phyloP scores from a whole-genome alignment of 2,329 filamentous ascomycete species.

The Penicillium occitanis region DNA sequence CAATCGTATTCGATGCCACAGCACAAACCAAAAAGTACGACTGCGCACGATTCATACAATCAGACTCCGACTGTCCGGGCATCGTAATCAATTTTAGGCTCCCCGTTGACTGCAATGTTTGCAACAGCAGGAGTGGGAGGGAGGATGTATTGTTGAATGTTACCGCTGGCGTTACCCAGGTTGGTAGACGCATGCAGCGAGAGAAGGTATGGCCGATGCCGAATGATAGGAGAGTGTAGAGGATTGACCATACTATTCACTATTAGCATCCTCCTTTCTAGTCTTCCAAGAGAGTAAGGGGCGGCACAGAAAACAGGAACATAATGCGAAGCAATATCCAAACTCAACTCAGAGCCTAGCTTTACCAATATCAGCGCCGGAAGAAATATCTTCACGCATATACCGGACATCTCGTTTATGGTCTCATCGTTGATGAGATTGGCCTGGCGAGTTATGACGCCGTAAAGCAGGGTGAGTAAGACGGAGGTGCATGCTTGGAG shows the following conservation, averaged over 20 bases:
- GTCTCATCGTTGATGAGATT: conserved; percentile 49
- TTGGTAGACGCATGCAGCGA: conserved; percentile 50
- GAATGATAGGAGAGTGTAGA: conserved; percentile 53
- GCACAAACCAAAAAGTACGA: conserved; percentile 67
- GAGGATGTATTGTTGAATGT: conserved; percentile 60
- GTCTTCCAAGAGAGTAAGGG: background rate
- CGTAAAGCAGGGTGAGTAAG: conserved; percentile 55
- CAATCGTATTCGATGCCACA: conserved; percentile 63
- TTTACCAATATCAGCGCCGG: conserved; percentile 56
- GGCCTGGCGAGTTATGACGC: conserved; percentile 53
- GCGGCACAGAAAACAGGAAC: conserved; percentile 47
- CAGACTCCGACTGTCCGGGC: conserved; percentile 44
- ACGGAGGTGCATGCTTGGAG: conserved; percentile 57
- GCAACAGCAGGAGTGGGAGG: conserved; percentile 53
- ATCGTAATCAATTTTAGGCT: conserved; percentile 53
- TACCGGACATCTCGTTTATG: conserved; percentile 54
- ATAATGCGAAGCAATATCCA: conserved; percentile 51
- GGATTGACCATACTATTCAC: conserved; percentile 50
- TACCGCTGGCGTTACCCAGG: conserved; percentile 56
- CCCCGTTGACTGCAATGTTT: conserved; percentile 56
- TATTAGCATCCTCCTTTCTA: background rate
- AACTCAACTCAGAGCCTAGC: conserved; percentile 52
- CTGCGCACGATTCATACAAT: conserved; percentile 60
- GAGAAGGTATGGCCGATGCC: conserved; percentile 47
- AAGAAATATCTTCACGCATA: conserved; percentile 55